phyloP scores from a whole-genome alignment of 108 stramenopile genomes.

The Stephanodiscus triporus region DNA sequence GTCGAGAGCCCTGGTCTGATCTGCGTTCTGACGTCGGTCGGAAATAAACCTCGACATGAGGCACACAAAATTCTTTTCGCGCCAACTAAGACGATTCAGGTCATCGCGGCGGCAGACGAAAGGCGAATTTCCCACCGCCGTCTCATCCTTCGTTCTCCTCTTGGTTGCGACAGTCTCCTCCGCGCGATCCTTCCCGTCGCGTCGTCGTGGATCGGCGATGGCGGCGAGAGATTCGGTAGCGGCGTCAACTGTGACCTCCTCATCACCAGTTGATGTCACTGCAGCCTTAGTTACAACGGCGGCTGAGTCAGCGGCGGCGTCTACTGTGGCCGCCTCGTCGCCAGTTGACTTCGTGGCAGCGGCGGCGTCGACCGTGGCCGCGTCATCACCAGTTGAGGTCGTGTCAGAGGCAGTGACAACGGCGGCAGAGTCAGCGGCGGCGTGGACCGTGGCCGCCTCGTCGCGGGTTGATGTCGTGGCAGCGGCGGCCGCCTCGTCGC shows the following conservation, averaged over 20 bases:
- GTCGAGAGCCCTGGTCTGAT: constrained; percentile 38
- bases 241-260: neutral
- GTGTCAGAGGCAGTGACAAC: too few species aligned
- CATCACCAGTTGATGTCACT: neutral
- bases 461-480: too few species aligned
- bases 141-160: neutral
- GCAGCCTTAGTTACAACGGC: too few species aligned
- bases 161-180: neutral
- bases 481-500: too few species aligned
- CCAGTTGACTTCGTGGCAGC: too few species aligned
- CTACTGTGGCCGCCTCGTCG: too few species aligned
- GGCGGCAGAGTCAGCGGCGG: too few species aligned
- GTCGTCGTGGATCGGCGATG: too few species aligned
- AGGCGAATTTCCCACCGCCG: neutral
- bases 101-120: too few species aligned
- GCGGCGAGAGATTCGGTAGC: neutral
- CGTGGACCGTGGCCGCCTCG: too few species aligned
- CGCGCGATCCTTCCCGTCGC: neutral
- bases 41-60: constrained; percentile 36
- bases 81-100: neutral
- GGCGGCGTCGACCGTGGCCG: too few species aligned
- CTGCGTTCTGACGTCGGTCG: constrained; percentile 31
- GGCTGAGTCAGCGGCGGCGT: neutral
- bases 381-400: too few species aligned
- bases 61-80: constrained; percentile 38